Evolutionary conservation across 495 filamentous ascomycete genomes (phyloP).

Genomic region (Penicillium canescens): DNA sequence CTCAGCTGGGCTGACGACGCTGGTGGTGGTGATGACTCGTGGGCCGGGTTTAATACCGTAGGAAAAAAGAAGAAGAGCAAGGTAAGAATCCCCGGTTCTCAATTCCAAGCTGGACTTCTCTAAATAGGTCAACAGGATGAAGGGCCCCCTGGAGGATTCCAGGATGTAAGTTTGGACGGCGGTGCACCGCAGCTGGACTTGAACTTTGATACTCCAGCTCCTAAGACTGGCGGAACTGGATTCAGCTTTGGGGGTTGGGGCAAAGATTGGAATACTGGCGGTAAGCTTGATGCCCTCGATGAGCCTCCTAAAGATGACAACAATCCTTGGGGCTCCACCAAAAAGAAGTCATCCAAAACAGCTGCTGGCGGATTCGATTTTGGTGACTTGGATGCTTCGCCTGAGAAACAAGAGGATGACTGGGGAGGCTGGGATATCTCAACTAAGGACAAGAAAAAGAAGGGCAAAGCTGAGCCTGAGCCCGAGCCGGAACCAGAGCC

Average conservation of each 20-base stretch:
- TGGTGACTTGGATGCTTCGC: slow-evolving; percentile 38
- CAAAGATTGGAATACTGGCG: slow-evolving; percentile 40
- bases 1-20: slow-evolving; percentile 49
- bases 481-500: slow-evolving; percentile 20
- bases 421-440: slow-evolving; percentile 26
- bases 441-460: slow-evolving; percentile 32
- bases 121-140: slow-evolving; percentile 21
- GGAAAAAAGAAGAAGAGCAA: slow-evolving; percentile 54
- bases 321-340: slow-evolving; percentile 45
- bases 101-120: background rate
- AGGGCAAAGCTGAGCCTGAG: slow-evolving; percentile 27
- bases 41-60: slow-evolving; percentile 34
- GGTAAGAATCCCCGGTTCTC: slow-evolving; percentile 23
- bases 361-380: slow-evolving; percentile 46
- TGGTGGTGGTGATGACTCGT: slow-evolving; percentile 34
- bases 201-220: slow-evolving; percentile 37
- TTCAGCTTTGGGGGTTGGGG: slow-evolving; percentile 50
- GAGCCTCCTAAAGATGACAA: slow-evolving; percentile 35
- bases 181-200: slow-evolving; percentile 46
- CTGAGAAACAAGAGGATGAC: slow-evolving; percentile 29
- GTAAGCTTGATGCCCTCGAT: slow-evolving; percentile 28
- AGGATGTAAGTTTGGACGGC: slow-evolving; percentile 47
- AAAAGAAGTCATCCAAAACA: slow-evolving; percentile 38
- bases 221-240: slow-evolving; percentile 31
- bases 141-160: slow-evolving; percentile 36